Percentiles rank a stretch among this genome's conserved stretches.
Evolutionary conservation across 352 stramenopile species (phyloP).

Genomic region (Stramenopiles sp.): DNA sequence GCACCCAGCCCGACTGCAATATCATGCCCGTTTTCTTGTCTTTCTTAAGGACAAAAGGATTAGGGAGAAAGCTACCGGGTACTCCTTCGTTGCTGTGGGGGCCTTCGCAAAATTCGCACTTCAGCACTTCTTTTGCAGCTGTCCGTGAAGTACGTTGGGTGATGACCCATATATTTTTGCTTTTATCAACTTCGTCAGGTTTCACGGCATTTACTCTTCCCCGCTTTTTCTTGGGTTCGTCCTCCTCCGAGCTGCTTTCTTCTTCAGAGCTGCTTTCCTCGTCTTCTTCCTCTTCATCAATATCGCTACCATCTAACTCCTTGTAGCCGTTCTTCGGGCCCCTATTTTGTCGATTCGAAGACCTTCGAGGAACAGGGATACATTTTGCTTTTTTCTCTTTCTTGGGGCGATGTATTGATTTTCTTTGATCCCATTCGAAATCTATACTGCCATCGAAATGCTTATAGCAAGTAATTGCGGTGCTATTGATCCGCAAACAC

Average conservation of each 20-base stretch:
- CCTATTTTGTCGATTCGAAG: neutral
- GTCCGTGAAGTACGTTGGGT: neutral
- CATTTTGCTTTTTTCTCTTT: neutral
- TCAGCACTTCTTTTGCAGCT: neutral
- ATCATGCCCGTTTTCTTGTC: neutral
- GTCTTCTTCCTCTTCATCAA: neutral
- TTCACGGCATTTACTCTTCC: neutral
- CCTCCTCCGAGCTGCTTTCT: neutral
- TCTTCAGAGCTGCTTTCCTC: constrained; percentile 5
- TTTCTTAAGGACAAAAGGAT: constrained; percentile 10
- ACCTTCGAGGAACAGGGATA: neutral
- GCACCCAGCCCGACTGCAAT: neutral
- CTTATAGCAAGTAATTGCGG: constrained; percentile 61
- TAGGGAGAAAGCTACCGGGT: neutral
- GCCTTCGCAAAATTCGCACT: neutral
- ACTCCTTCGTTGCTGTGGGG: neutral
- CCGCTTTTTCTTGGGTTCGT: neutral
- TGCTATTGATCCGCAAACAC: constrained; percentile 51
- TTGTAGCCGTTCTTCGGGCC: neutral
- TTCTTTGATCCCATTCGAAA: neutral
- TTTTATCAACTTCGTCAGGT: neutral
- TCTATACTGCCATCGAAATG: constrained; percentile 30
- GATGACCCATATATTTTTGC: neutral
- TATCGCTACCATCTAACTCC: neutral
- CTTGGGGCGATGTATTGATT: neutral